Evolutionary conservation across 495 filamentous ascomycete species (phyloP), one percentile per base, ranked within the genome.

Genomic region (Aspergillus sclerotioniger): DNA sequence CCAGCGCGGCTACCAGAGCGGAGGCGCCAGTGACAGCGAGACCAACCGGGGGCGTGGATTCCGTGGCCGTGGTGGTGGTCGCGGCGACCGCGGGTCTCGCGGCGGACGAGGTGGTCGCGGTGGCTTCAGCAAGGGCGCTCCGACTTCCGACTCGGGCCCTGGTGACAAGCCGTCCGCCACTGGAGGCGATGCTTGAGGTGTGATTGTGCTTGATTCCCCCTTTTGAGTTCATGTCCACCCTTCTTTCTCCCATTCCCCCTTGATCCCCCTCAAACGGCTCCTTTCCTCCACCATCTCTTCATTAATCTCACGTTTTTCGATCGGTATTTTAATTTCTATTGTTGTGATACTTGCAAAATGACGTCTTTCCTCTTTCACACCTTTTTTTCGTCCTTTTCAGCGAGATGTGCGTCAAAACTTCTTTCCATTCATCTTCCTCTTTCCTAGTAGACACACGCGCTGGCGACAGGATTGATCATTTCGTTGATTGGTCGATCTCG

Each of bases 11-110:
- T 95, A 92, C 70, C 80, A 86, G 62, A 93, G 86, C 65, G 86
- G 79, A 53, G 85, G 80, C 54, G 86, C 89, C 57, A 96, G 91
- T 67, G 94, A 96, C 67, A 92, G 90, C 53, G 90, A 96, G 65
- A 83, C 74, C 60, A 84, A 84, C n/a, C 79, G 85, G 6, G 80
- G 82, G 51, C 68, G 77, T 43, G 73, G 73, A 48, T 72, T 72
- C 46, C 70, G 73, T 43, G 59, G 62, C 28, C 54, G 64, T 49
- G 65, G 65, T 10, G 56, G 76, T 62, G 84, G 84, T 19, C 80
- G 85, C 8, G 58, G 62, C 19, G 79, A 81, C 46, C 54, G 63
- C n/a, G 64, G 62, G 31, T 55, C 60, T 32, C 58, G 58, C 0
- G 54, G 59, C 16, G 59, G 59, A 41, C 58, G 64, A 50, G 59